Evolutionary conservation across 2,329 filamentous ascomycete species (phyloP).

Genomic region (Fusarium guadeloupense): DNA sequence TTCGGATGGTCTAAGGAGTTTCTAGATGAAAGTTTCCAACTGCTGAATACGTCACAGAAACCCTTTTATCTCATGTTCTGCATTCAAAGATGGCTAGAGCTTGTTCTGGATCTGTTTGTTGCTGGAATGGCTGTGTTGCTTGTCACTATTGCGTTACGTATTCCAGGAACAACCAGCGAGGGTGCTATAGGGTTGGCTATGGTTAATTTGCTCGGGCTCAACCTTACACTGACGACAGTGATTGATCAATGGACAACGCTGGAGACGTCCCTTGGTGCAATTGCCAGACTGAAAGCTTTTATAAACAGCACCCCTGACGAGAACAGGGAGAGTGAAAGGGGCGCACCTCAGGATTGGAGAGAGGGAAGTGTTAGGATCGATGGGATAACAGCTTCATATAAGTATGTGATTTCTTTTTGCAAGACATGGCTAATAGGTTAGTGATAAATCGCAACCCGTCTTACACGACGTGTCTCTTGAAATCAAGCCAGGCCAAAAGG

Average conservation of each 20-base stretch:
- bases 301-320: conserved; percentile 42
- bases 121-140: conserved; percentile 57
- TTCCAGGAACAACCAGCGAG: conserved; percentile 34
- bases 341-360: conserved; percentile 41
- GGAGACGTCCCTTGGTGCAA: conserved; percentile 50
- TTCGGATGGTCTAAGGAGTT: conserved; percentile 57
- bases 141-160: conserved; percentile 54
- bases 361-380: conserved; percentile 42
- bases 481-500: conserved; percentile 53
- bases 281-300: conserved; percentile 49
- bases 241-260: conserved; percentile 50
- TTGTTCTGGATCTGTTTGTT: conserved; percentile 60
- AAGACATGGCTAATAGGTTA: conserved; percentile 4
- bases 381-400: conserved; percentile 43
- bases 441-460: conserved; percentile 22
- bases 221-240: conserved; percentile 45
- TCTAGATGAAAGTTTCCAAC: conserved; percentile 46
- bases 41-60: conserved; percentile 56
- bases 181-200: conserved; percentile 47
- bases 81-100: conserved; percentile 59
- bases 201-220: conserved; percentile 43
- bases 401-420: neutral
- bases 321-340: conserved; percentile 19
- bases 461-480: conserved; percentile 29
- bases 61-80: conserved; percentile 61